Percentiles rank a stretch among this genome's conserved stretches.
phyloP scores from a whole-genome alignment of 805 yeast species.

The Candida alai region DNA sequence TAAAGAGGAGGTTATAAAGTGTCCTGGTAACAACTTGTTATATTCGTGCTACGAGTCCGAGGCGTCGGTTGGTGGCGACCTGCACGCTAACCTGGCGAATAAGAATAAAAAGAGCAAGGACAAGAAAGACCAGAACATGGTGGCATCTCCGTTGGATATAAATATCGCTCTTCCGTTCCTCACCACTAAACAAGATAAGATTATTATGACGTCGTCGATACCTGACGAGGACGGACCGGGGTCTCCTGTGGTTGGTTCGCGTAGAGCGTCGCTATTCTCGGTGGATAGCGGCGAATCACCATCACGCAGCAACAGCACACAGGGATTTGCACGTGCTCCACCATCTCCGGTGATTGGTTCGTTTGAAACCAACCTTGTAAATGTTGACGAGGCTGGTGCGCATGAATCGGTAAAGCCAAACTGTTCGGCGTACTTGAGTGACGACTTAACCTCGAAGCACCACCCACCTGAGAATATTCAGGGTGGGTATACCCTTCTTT shows the following conservation, averaged over 20 bases:
- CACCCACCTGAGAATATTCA: conserved; percentile 23
- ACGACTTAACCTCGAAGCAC: conserved; percentile 14
- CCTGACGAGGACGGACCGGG: conserved; percentile 12
- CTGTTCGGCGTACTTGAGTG: conserved; percentile 26
- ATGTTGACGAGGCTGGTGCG: conserved; percentile 15
- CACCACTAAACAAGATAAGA: conserved; percentile 35
- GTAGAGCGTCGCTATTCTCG: conserved; percentile 23
- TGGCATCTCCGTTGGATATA: conserved; percentile 42
- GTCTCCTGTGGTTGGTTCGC: conserved; percentile 10
- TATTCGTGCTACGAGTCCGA: conserved; percentile 49
- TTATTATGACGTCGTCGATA: conserved; percentile 16
- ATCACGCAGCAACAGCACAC: too few relatives aligned
- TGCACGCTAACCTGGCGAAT: conserved; percentile 1
- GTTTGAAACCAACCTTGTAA: conserved; percentile 36
- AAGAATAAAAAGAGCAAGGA: conserved; percentile 2
- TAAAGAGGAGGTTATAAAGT: conserved; percentile 58
- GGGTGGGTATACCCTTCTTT: conserved; percentile 31
- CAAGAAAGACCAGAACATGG: conserved; percentile 18
- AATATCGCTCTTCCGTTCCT: conserved; percentile 42
- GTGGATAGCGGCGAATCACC: conserved; percentile 6
- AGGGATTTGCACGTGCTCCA: too few relatives aligned
- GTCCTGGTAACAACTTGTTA: conserved; percentile 58
- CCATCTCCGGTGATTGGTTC: conserved; percentile 39
- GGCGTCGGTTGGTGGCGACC: conserved; percentile 3
- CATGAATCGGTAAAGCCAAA: conserved; percentile 24